Evolutionary conservation across 2,329 filamentous ascomycete species (phyloP), one percentile per base, ranked within the genome.

Genomic region (Paecilomyces sp.): DNA sequence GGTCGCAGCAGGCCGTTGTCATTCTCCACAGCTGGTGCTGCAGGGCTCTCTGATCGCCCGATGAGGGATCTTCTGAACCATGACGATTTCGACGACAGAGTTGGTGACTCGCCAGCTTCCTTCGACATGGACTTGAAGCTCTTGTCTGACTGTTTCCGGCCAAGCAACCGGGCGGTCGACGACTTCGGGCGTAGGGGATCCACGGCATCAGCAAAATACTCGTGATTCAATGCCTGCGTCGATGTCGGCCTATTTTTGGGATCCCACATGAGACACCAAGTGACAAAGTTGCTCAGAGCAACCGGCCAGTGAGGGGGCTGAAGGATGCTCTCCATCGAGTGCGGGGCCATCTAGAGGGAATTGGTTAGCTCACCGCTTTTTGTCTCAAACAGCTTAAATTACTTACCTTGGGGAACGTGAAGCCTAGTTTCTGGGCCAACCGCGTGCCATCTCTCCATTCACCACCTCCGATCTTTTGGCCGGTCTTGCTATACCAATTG

Each of bases 251-350:
- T 85, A 70, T 81, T 87, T 79, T 92, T 95, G 11, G 94, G 94
- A 75, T 99, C 94, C 94, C 94, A 99, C 90, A 97, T 94, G 65
- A 99, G 77, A 76, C 94, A 99, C 92, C 92, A 97, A 15, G 94
- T 99, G 61, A 99, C 94, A 70, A 99, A 97, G 61, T 95, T 86
- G 69, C 88, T 89, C 58, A 99, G 82, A 22, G 91, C 88, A 1
- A 88, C 79, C 5, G 94, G 94, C 94, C 94, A 99, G 70, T 96
- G 91, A 15, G 94, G 92, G 28, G 89, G 75, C 71, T 91, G 91
- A 7, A 99, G 82, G 65, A 97, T 94, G 4, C 91, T 95, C 67
- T 97, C 93, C 85, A 99, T 91, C 18, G 93, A 86, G 75, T 97
- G 94, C 56, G 94, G 94, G 24, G 94, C 93, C 94, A 99, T 97